A percentile compares a stretch with the other conserved stretches of the same genome.
Conservation (phyloP, 1,284 basidiomycete species). For the Mycosarcoma maydis region DNA sequence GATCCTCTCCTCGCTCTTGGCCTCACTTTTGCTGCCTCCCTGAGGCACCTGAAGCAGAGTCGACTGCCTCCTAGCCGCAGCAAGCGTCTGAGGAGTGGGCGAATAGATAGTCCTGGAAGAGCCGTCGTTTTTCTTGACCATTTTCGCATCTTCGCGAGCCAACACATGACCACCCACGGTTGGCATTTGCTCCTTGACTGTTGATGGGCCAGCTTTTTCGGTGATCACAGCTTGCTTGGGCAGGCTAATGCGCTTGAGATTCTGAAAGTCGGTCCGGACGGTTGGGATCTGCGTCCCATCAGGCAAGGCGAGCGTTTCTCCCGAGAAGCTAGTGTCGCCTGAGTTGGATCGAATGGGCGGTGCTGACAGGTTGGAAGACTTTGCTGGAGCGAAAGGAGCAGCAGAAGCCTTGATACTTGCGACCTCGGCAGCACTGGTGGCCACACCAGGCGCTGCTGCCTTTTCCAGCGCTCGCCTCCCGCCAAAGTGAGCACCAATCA, state of each 20-base stretch:
- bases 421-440: conserved; percentile 14
- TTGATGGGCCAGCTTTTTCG: neutral
- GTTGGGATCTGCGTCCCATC: conserved; percentile 39
- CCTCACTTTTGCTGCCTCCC: neutral
- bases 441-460: neutral
- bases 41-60: conserved; percentile 15
- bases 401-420: conserved; percentile 32
- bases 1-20: conserved; percentile 6
- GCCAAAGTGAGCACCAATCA: neutral
- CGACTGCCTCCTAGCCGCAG: conserved; percentile 24
- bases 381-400: conserved; percentile 22
- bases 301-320: conserved; percentile 25
- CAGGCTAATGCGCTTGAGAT: conserved; percentile 40
- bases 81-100: conserved; percentile 45
- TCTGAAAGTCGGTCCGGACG: conserved; percentile 49
- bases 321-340: conserved; percentile 26
- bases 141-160: conserved; percentile 11
- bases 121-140: conserved; percentile 35
- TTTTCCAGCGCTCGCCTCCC: neutral
- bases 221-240: conserved; percentile 5
- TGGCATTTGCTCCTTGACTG: conserved; percentile 1
- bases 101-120: conserved; percentile 45
- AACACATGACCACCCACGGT: conserved; percentile 41
- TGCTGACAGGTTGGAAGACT: conserved; percentile 24
- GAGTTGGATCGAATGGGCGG: conserved; percentile 31